phyloP scores from a whole-genome alignment of 441 rosid genomes.

The Populus tomentosa region DNA sequence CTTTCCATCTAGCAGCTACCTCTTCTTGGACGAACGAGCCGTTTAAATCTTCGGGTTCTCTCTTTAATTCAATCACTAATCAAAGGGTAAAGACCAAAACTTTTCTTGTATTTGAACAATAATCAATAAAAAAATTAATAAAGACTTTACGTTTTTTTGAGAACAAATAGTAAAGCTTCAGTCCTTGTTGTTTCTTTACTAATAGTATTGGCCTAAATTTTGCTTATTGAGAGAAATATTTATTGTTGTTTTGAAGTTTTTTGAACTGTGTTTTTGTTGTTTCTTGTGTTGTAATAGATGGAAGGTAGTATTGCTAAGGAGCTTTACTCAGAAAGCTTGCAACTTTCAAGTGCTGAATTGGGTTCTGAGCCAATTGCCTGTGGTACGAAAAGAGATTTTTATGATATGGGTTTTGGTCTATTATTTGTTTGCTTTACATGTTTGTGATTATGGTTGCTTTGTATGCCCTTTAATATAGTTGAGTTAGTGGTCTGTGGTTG shows the following conservation, averaged over 20 bases:
- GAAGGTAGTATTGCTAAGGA: constrained; percentile 42
- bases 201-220: not conserved
- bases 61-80: not conserved
- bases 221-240: not conserved
- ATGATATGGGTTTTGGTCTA: not conserved
- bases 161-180: not conserved
- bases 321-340: constrained; percentile 46
- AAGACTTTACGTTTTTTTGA: not conserved
- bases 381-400: constrained; percentile 1
- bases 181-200: not conserved
- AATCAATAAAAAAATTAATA: not conserved
- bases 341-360: constrained; percentile 19
- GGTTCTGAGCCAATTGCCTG: constrained; percentile 15
- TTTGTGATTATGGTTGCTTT: not conserved
- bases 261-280: not conserved
- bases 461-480: not conserved
- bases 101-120: not conserved
- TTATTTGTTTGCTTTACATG: not conserved
- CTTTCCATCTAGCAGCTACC: not conserved
- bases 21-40: not conserved
- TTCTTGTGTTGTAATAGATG: constrained; percentile 26
- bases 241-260: not conserved
- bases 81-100: not conserved
- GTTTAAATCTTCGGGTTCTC: not conserved
- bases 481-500: not conserved